phyloP scores from a whole-genome alignment of 176 grass and related monocot species.

The Zoysia japonica region DNA sequence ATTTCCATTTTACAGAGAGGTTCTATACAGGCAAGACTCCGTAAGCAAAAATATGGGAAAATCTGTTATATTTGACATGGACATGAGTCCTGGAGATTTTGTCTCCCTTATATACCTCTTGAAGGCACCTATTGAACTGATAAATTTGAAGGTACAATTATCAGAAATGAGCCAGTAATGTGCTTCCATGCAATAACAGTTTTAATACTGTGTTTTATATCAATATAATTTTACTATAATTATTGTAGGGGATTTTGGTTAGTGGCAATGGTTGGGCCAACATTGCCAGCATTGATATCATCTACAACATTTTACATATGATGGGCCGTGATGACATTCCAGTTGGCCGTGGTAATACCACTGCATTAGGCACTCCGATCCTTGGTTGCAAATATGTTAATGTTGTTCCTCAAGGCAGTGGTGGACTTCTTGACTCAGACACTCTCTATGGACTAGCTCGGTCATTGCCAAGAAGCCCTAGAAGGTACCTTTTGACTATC shows the following conservation, averaged over 20 bases:
- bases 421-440: slow-evolving; percentile 67
- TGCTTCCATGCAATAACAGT: background rate
- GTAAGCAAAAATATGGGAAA: slow-evolving; percentile 49
- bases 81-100: slow-evolving; percentile 91
- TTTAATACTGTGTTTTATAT: background rate
- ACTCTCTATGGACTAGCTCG: slow-evolving; percentile 71
- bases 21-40: slow-evolving; percentile 50
- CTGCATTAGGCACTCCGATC: slow-evolving; percentile 46
- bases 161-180: background rate
- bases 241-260: slow-evolving; percentile 57
- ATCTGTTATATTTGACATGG: slow-evolving; percentile 68
- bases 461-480: slow-evolving; percentile 58
- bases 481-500: slow-evolving; percentile 45
- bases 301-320: slow-evolving; percentile 80
- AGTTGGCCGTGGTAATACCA: slow-evolving; percentile 63
- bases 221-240: background rate
- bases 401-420: slow-evolving; percentile 63
- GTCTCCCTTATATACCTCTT: slow-evolving; percentile 70
- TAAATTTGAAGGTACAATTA: slow-evolving; percentile 64
- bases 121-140: slow-evolving; percentile 59
- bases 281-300: slow-evolving; percentile 62
- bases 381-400: slow-evolving; percentile 59
- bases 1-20: slow-evolving; percentile 65
- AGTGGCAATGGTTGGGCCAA: slow-evolving; percentile 76
- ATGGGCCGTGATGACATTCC: slow-evolving; percentile 82